phyloP scores from a whole-genome alignment of 2,329 filamentous ascomycete genomes.

The Falciphora oryzae region DNA sequence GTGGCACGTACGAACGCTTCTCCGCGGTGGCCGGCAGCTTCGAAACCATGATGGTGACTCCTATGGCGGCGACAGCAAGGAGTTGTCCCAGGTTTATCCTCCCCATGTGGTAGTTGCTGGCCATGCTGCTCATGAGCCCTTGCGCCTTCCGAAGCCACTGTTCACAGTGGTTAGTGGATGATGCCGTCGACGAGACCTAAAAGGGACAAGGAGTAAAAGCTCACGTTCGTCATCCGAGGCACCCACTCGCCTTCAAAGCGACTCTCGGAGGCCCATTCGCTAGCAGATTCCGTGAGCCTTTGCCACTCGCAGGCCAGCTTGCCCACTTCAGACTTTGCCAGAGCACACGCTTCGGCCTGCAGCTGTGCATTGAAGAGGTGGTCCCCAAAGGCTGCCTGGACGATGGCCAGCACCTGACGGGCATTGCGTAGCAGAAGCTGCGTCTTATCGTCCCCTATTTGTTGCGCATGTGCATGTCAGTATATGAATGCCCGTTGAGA shows the following conservation, averaged over 20 bases:
- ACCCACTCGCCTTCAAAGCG: slow-evolving; percentile 35
- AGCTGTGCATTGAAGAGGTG: slow-evolving; percentile 34
- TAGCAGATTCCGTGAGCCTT: slow-evolving; percentile 21
- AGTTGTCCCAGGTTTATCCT: slow-evolving; percentile 47
- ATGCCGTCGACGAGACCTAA: slow-evolving; percentile 10
- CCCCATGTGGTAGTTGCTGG: slow-evolving; percentile 81
- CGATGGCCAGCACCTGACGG: slow-evolving; percentile 70
- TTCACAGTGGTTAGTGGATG: slow-evolving; percentile 16
- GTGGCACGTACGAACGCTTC: slow-evolving; percentile 28
- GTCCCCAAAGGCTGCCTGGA: slow-evolving; percentile 63
- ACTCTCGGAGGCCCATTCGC: slow-evolving; percentile 11
- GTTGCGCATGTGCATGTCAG: not conserved
- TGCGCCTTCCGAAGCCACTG: slow-evolving; percentile 70
- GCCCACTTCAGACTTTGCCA: slow-evolving; percentile 42
- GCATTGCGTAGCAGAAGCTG: slow-evolving; percentile 74
- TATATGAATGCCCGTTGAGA: not conserved
- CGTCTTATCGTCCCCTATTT: slow-evolving; percentile 45
- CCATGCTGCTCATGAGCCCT: slow-evolving; percentile 75
- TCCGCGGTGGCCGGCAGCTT: slow-evolving; percentile 16
- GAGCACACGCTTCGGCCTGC: slow-evolving; percentile 19
- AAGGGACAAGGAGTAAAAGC: slow-evolving; percentile 6
- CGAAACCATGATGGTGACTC: slow-evolving; percentile 35
- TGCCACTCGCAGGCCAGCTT: slow-evolving; percentile 67
- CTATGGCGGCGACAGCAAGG: slow-evolving; percentile 30
- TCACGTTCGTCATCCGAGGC: slow-evolving; percentile 36